These are phyloP conservation scores for Trypanosoma avium DNA, from an alignment of 208 protist species.

Conservation along the genomic window DNA sequence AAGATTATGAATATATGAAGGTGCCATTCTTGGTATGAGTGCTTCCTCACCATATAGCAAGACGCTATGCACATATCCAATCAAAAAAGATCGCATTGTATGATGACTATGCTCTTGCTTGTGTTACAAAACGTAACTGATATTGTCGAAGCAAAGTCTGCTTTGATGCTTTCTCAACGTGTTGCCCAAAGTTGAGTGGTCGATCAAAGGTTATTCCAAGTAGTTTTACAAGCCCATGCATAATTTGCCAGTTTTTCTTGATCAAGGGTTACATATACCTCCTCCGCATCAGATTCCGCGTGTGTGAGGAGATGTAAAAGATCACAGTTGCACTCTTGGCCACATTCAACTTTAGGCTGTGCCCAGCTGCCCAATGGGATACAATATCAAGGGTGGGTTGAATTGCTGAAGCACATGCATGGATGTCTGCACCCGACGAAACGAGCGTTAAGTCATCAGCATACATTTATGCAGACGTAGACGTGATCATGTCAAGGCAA, in stretches of 20 bases:
- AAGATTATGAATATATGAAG: background rate
- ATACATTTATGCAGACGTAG: background rate
- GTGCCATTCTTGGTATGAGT: background rate
- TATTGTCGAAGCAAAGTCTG: background rate
- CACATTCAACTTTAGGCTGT: background rate
- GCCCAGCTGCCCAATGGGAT: background rate
- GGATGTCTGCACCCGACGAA: background rate
- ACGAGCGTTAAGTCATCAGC: background rate
- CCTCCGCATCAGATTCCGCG: background rate
- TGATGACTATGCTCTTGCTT: background rate
- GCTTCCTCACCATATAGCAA: background rate
- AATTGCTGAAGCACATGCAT: background rate
- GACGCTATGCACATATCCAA: background rate
- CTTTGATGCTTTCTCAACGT: background rate
- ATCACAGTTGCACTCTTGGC: background rate
- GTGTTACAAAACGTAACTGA: background rate
- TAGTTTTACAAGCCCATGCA: background rate
- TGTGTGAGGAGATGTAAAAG: constrained; percentile 1
- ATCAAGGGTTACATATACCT: background rate
- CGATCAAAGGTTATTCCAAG: background rate
- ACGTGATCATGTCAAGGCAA: background rate
- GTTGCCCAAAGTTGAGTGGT: background rate
- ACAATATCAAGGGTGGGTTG: background rate
- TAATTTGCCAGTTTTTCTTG: background rate
- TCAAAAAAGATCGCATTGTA: background rate